phyloP scores from a whole-genome alignment of 2,329 filamentous ascomycete genomes.

The Plenodomus biglobosus region DNA sequence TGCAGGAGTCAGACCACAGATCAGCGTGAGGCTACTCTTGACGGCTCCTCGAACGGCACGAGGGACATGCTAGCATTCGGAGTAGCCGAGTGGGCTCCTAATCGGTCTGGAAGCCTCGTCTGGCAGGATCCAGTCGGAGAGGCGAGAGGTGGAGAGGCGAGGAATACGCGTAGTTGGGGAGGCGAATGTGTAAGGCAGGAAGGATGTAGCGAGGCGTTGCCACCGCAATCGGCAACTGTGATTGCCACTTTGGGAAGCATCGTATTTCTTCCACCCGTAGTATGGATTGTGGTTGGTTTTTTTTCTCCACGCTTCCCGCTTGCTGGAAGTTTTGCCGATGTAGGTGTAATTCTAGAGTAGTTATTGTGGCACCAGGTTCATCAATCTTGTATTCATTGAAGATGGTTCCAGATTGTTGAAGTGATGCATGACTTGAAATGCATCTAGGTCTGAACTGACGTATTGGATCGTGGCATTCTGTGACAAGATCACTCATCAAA shows the following conservation, averaged over 20 bases:
- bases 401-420: too few relatives aligned
- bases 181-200: slow-evolving; percentile 6
- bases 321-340: too few relatives aligned
- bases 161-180: slow-evolving; percentile 10
- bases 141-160: slow-evolving; percentile 12
- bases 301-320: background rate
- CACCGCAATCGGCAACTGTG: slow-evolving; percentile 16
- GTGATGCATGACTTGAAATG: too few relatives aligned
- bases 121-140: slow-evolving; percentile 1
- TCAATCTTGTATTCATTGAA: background rate
- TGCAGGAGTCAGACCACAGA: slow-evolving; percentile 27
- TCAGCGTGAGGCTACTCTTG: slow-evolving; percentile 18
- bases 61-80: slow-evolving; percentile 10
- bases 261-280: slow-evolving; percentile 2
- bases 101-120: slow-evolving; percentile 7
- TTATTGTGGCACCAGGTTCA: background rate
- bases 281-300: background rate
- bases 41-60: slow-evolving; percentile 4
- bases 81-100: slow-evolving; percentile 14
- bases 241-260: slow-evolving; percentile 13
- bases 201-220: slow-evolving; percentile 10
- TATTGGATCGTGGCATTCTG: too few relatives aligned
- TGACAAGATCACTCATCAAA: too few relatives aligned
- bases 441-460: too few relatives aligned
- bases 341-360: too few relatives aligned